These are phyloP conservation scores for Primulina huaijiensis DNA, from an alignment of 257 asterid species.

Conservation along the genomic window DNA sequence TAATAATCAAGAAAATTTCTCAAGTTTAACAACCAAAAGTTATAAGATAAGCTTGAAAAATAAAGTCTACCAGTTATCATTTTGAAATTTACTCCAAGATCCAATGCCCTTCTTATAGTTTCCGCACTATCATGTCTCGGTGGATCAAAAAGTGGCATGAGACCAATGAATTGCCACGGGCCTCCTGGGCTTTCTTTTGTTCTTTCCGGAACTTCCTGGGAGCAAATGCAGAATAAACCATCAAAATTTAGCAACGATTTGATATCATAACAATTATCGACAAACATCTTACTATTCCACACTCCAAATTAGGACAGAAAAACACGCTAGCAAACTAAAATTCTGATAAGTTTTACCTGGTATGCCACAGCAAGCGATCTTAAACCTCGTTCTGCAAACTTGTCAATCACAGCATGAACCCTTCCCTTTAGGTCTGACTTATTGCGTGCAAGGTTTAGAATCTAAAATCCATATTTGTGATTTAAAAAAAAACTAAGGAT, in stretches of 20 bases:
- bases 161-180: constrained; percentile 88
- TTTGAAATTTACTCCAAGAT: constrained; percentile 26
- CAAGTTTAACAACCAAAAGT: no score
- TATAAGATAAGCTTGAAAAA: neutral
- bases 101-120: constrained; percentile 24
- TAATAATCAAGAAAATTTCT: neutral
- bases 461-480: constrained; percentile 40
- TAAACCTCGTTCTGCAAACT: constrained; percentile 88
- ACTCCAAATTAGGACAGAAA: no score
- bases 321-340: neutral
- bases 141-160: constrained; percentile 93
- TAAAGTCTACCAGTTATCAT: constrained; percentile 21
- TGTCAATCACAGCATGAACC: constrained; percentile 78
- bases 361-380: constrained; percentile 90
- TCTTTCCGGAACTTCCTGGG: constrained; percentile 86
- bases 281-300: no score
- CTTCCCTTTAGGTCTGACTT: constrained; percentile 70
- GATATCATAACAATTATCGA: no score
- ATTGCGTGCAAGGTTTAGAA: constrained; percentile 75
- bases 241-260: constrained; percentile 18
- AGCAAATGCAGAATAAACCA: constrained; percentile 12
- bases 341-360: constrained; percentile 47
- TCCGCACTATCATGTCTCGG: constrained; percentile 72
- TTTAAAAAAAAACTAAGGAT: no score
- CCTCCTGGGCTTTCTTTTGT: constrained; percentile 79